Evolutionary conservation across 2,329 filamentous ascomycete genomes (phyloP), one percentile per base, ranked within the genome.

Genomic region (Diaporthe aspalathi): DNA sequence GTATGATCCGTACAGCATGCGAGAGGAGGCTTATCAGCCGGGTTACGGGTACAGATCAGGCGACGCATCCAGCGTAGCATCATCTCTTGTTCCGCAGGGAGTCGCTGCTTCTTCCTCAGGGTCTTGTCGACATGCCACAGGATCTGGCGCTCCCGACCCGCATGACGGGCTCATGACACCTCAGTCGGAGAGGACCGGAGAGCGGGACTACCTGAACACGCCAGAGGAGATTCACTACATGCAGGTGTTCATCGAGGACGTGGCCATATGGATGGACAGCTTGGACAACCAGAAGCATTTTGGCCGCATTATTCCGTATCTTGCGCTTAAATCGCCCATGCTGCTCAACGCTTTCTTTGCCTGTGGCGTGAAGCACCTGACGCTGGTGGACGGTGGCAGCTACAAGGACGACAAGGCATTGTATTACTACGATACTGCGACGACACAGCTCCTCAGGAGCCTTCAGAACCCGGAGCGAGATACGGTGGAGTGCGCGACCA

Each of bases 191-290:
- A 83, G 81, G 68, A 72, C 75, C 14, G 80, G 76, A 24, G 84
- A 85, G 72, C 81, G 89, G 47, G 88, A 93, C 66, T 93, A 89
- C 75, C 85, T 97, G 56, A 91, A 89, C 74, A 90, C 89, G 4
- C 88, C 91, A 12, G 93, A 97, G 71, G 94, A 97, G 79, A 88
- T 96, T 0, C 83, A 92, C n/a, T 94, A 94, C 78, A 94, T 98
- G 92, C 94, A 97, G 79, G 91, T 94, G 0, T 98, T 97, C 79
- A 92, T 97, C 8, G 93, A 97, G 77, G 93, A 97, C 75, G 93
- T 98, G 2, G 94, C 92, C 0, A 82, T 94, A 3, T 98, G 95
- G 94, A 97, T 98, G 93, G 95, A 98, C 81, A 93, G 91, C 52
- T 90, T 98, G 84, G 94, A 97, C 82, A 87, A 90, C 43, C 87